phyloP scores from a whole-genome alignment of 352 stramenopile species.

The Lagenidium sp. region DNA sequence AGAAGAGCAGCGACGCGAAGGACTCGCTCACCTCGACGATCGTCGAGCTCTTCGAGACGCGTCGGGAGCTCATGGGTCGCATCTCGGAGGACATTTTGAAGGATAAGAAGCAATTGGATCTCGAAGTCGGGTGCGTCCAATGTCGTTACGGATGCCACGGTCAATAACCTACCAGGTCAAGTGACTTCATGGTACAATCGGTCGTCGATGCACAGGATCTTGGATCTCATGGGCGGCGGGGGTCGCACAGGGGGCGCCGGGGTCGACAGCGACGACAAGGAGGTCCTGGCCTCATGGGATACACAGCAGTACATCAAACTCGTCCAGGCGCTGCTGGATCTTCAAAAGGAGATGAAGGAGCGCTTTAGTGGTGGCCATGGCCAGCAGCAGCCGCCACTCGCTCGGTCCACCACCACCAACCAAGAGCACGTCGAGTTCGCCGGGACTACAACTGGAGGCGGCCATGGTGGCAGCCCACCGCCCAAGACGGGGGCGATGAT shows the following conservation, averaged over 20 bases:
- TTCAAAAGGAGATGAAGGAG: conserved; percentile 43
- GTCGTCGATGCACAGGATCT: too few species aligned
- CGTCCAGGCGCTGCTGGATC: conserved; percentile 29
- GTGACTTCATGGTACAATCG: too few species aligned
- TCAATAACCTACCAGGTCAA: too few species aligned
- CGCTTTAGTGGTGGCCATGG: conserved; percentile 7
- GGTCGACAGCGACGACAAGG: conserved; percentile 19
- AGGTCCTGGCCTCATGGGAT: conserved; percentile 60
- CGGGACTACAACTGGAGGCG: background rate
- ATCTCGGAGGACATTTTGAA: conserved; percentile 67
- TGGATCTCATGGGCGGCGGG: too few species aligned
- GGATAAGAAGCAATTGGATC: conserved; percentile 51
- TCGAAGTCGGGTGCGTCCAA: conserved; percentile 16
- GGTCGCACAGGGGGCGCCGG: too few species aligned
- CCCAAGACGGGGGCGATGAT: conserved; percentile 6
- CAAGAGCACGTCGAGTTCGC: background rate
- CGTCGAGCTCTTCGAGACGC: conserved; percentile 54
- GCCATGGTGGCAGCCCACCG: background rate
- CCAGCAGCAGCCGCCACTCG: too few species aligned
- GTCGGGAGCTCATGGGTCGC: conserved; percentile 53
- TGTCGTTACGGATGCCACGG: too few species aligned
- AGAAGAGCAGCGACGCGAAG: conserved; percentile 48
- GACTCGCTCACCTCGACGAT: conserved; percentile 25
- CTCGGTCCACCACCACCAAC: too few species aligned
- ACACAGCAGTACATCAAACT: conserved; percentile 65